phyloP scores from a whole-genome alignment of 805 yeast species.

The Jamesozyma rosinii region DNA sequence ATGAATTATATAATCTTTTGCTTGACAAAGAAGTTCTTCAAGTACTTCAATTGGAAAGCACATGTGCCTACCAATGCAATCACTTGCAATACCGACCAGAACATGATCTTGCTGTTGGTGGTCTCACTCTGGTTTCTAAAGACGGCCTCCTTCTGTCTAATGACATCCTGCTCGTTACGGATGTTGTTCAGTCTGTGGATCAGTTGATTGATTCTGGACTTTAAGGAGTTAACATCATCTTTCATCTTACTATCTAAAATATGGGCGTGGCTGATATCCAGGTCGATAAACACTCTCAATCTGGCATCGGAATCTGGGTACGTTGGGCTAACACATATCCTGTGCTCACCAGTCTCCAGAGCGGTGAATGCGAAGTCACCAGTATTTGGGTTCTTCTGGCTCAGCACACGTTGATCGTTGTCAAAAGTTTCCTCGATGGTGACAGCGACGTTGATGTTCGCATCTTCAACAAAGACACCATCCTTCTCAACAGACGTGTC shows the following conservation, averaged over 20 bases:
- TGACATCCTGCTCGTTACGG: constrained; percentile 53
- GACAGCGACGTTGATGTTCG: constrained; percentile 43
- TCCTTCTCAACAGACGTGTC: constrained; percentile 49
- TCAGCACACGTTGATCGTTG: constrained; percentile 66
- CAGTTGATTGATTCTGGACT: constrained; percentile 47
- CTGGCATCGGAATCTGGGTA: constrained; percentile 34
- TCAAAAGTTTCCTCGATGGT: constrained; percentile 60
- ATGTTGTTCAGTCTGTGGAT: constrained; percentile 49
- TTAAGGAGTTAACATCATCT: constrained; percentile 43
- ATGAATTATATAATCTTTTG: constrained; percentile 76
- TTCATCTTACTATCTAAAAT: constrained; percentile 54
- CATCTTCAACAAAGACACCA: constrained; percentile 44
- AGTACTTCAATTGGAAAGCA: constrained; percentile 64
- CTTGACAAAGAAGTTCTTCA: constrained; percentile 75
- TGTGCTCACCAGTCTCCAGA: constrained; percentile 75
- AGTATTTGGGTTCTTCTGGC: constrained; percentile 49
- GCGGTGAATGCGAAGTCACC: constrained; percentile 79
- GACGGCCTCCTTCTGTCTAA: constrained; percentile 58
- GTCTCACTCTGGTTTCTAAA: constrained; percentile 73
- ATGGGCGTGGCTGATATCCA: constrained; percentile 58
- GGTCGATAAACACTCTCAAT: constrained; percentile 66
- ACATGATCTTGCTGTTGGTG: constrained; percentile 62
- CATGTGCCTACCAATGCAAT: constrained; percentile 60
- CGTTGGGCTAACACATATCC: constrained; percentile 59
- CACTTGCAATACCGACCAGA: constrained; percentile 68